These are phyloP conservation scores for Beauveria sp. DNA, from an alignment of 2,329 filamentous ascomycete species.

Conservation along the genomic window DNA sequence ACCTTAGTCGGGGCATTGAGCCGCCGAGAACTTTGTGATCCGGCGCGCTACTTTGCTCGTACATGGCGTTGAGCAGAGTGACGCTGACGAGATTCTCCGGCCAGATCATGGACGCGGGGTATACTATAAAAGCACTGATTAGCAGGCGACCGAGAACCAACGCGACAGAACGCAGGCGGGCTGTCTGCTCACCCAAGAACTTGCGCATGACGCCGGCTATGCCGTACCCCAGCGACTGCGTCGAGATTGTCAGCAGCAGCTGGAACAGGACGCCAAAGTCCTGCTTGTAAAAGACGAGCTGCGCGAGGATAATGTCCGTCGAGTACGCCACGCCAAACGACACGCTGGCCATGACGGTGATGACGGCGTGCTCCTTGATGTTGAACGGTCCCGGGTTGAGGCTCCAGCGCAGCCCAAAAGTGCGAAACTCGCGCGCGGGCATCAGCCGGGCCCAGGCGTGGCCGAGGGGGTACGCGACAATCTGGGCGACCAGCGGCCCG, in stretches of 20 bases:
- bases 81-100: conserved; percentile 59
- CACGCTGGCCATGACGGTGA: conserved; percentile 64
- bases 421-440: conserved; percentile 40
- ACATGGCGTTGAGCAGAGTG: conserved; percentile 64
- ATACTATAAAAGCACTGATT: conserved; percentile 31
- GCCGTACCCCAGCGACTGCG: conserved; percentile 62
- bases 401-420: conserved; percentile 46
- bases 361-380: conserved; percentile 61
- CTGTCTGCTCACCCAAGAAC: conserved; percentile 43
- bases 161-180: not conserved
- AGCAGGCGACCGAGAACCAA: not conserved
- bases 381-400: conserved; percentile 65
- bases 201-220: conserved; percentile 60
- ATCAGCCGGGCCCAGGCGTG: conserved; percentile 51
- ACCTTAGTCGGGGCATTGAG: conserved; percentile 56
- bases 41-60: conserved; percentile 47
- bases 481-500: conserved; percentile 53
- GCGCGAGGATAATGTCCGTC: conserved; percentile 66
- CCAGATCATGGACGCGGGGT: conserved; percentile 68
- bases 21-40: conserved; percentile 53
- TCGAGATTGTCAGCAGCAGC: conserved; percentile 58
- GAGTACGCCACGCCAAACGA: conserved; percentile 64
- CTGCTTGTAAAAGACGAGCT: conserved; percentile 64
- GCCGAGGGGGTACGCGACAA: conserved; percentile 57
- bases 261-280: conserved; percentile 61